phyloP scores from a whole-genome alignment of 2,329 filamentous ascomycete genomes.

The Bimuria novae-zelandiae region DNA sequence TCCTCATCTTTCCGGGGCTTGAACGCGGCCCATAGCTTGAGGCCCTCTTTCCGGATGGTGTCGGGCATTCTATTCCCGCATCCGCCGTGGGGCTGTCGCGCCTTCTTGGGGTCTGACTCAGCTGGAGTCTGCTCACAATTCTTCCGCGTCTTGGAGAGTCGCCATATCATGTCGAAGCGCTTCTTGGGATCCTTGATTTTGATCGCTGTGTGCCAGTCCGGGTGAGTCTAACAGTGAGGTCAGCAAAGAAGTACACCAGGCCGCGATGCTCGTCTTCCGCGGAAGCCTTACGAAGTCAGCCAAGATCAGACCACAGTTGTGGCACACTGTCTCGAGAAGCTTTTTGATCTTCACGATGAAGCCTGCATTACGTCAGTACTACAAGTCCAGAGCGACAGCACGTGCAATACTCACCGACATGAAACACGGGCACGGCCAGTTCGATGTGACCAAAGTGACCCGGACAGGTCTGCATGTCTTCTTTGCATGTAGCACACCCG shows the following conservation, averaged over 20 bases:
- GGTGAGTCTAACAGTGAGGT: slow-evolving; percentile 66
- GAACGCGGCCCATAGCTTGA: slow-evolving; percentile 79
- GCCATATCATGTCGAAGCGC: slow-evolving; percentile 91
- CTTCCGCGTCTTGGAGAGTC: slow-evolving; percentile 85
- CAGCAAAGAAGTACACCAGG: slow-evolving; percentile 59
- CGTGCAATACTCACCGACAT: slow-evolving; percentile 62
- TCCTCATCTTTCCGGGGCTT: slow-evolving; percentile 71
- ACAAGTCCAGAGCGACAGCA: background rate
- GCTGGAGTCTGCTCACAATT: slow-evolving; percentile 79
- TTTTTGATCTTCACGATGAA: slow-evolving; percentile 99
- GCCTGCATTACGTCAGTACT: slow-evolving; percentile 58
- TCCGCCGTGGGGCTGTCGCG: slow-evolving; percentile 70
- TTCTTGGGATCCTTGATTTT: slow-evolving; percentile 88
- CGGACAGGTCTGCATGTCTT: slow-evolving; percentile 93
- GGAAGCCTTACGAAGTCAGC: slow-evolving; percentile 94
- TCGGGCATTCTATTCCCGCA: slow-evolving; percentile 91
- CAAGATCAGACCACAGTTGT: slow-evolving; percentile 97
- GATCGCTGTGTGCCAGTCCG: slow-evolving; percentile 81
- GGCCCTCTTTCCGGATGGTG: slow-evolving; percentile 77
- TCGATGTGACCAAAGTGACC: slow-evolving; percentile 99
- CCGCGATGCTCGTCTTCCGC: slow-evolving; percentile 59
- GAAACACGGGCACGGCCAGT: slow-evolving; percentile 92
- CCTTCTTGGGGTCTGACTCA: slow-evolving; percentile 63
- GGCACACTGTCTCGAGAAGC: slow-evolving; percentile 96
- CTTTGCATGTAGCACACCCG: slow-evolving; percentile 94